Evolutionary conservation across 1,284 basidiomycete species (phyloP).

Genomic region (Pseudozyma hubeiensis): DNA sequence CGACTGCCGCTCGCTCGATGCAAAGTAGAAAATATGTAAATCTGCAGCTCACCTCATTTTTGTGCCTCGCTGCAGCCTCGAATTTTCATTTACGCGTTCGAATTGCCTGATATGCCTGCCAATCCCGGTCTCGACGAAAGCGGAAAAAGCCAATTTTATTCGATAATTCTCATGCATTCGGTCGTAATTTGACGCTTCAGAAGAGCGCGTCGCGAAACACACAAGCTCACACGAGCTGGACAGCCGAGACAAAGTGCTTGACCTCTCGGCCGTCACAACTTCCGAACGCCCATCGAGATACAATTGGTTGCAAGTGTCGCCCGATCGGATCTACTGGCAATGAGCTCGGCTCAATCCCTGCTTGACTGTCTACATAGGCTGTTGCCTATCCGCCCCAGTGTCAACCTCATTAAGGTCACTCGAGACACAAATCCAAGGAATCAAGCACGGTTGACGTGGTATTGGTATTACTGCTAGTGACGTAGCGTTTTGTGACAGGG

Average conservation of each 20-base stretch:
- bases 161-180: not conserved
- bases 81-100: constrained; percentile 9
- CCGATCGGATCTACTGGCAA: too few relatives aligned
- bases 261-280: too few relatives aligned
- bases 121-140: constrained; percentile 1
- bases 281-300: too few relatives aligned
- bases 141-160: constrained; percentile 1
- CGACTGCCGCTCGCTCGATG: not conserved
- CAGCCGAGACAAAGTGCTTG: not conserved
- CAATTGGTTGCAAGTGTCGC: too few relatives aligned
- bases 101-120: too few relatives aligned
- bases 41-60: constrained; percentile 9
- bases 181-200: not conserved
- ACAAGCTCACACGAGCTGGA: not conserved
- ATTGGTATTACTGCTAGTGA: constrained; percentile 37
- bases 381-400: not conserved
- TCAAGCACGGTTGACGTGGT: constrained; percentile 47
- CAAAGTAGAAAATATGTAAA: constrained; percentile 24
- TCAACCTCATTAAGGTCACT: not conserved
- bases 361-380: too few relatives aligned
- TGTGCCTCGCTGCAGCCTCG: not conserved
- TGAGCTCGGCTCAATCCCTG: too few relatives aligned
- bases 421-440: not conserved
- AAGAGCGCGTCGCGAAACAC: not conserved
- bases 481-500: constrained; percentile 16